Evolutionary conservation across 164 flowering plant species (phyloP).

Genomic region (Aristolochia californica): DNA sequence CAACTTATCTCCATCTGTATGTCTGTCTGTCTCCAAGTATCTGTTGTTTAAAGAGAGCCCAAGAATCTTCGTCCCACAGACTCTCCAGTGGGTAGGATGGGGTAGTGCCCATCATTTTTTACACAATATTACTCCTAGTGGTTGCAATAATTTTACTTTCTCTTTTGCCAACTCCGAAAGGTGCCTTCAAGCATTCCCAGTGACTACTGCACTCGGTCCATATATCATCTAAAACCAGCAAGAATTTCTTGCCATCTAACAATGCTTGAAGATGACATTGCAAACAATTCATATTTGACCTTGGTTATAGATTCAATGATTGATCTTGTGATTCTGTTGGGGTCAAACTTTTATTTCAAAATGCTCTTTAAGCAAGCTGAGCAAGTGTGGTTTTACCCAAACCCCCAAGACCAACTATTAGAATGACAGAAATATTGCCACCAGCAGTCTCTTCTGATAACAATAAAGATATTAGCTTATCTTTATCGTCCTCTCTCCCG

Average conservation of each 20-base stretch:
- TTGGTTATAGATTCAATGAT: not conserved
- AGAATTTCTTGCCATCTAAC: not conserved
- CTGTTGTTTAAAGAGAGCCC: conserved; percentile 1
- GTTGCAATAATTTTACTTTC: conserved; percentile 4
- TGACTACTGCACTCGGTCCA: not conserved
- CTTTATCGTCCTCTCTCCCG: conserved; percentile 3
- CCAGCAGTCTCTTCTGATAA: not conserved
- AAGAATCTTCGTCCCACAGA: conserved; percentile 5
- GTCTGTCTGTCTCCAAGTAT: not conserved
- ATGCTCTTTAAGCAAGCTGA: conserved; percentile 1
- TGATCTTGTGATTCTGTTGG: conserved; percentile 2
- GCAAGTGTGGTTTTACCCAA: conserved; percentile 8
- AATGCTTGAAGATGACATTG: not conserved
- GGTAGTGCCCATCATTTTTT: not conserved
- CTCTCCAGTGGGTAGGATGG: not conserved
- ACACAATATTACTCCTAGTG: not conserved
- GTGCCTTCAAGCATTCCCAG: not conserved
- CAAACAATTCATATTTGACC: not conserved
- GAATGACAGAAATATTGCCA: not conserved
- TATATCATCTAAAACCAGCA: conserved; percentile 6
- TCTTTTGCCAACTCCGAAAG: not conserved
- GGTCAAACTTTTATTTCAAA: not conserved
- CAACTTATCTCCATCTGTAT: not conserved
- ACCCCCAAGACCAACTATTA: conserved; percentile 5
- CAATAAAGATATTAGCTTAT: not conserved